Evolutionary conservation across 179 eudicot genomes (phyloP).

Genomic region (Monotropa hypopitys): DNA sequence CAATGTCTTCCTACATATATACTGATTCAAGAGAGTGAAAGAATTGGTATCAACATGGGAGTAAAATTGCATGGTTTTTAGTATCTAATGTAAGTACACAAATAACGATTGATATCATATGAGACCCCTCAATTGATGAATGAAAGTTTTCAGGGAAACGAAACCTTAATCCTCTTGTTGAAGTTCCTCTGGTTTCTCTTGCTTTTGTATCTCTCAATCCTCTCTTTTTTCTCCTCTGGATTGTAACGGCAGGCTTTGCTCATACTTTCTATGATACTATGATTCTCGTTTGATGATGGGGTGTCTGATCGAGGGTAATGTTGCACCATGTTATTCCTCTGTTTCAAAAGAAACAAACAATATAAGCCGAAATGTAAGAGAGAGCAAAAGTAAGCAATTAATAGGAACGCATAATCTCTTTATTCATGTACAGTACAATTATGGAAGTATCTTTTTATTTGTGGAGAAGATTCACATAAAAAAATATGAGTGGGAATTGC

Average conservation of each 20-base stretch:
- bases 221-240: slow-evolving; percentile 76
- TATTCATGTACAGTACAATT: too few species aligned
- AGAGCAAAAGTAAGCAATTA: background rate
- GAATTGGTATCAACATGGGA: background rate
- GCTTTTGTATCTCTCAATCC: slow-evolving; percentile 69
- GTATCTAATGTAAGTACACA: background rate
- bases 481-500: too few species aligned
- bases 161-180: slow-evolving; percentile 72
- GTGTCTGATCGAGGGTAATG: slow-evolving; percentile 40
- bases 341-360: slow-evolving; percentile 12
- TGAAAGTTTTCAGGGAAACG: background rate
- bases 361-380: background rate
- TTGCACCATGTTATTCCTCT: slow-evolving; percentile 26
- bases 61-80: background rate
- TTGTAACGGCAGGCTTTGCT: slow-evolving; percentile 54
- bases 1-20: slow-evolving; percentile 79
- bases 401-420: too few species aligned
- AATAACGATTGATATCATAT: background rate
- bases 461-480: too few species aligned
- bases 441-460: too few species aligned
- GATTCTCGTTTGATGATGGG: slow-evolving; percentile 46
- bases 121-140: background rate
- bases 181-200: slow-evolving; percentile 78
- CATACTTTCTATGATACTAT: slow-evolving; percentile 59
- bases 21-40: slow-evolving; percentile 24